Evolutionary conservation across 2,329 filamentous ascomycete genomes (phyloP).

Genomic region (Talaromyces sp.): DNA sequence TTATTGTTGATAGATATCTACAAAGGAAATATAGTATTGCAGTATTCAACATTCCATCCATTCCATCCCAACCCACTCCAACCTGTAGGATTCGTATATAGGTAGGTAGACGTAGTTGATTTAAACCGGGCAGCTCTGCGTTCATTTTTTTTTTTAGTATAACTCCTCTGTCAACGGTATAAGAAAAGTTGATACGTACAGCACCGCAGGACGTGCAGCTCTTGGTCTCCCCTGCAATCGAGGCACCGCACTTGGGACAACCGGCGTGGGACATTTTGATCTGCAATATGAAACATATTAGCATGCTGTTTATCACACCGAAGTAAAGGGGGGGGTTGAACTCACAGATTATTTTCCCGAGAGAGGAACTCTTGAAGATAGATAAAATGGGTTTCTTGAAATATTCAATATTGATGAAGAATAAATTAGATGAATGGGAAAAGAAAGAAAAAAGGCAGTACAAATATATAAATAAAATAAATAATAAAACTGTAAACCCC

Average conservation of each 20-base stretch:
- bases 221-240: slow-evolving; percentile 23
- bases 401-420: not conserved
- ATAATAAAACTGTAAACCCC: not conserved
- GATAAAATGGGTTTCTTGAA: not conserved
- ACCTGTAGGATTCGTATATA: not conserved
- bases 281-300: not conserved
- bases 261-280: slow-evolving; percentile 14
- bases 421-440: not conserved
- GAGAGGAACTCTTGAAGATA: no score
- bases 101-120: not conserved
- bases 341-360: no score
- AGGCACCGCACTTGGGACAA: slow-evolving; percentile 24
- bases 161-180: not conserved
- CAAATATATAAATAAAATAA: not conserved
- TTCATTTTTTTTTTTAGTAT: not conserved
- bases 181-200: slow-evolving; percentile 13
- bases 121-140: slow-evolving; percentile 16
- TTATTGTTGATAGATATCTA: not conserved
- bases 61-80: not conserved
- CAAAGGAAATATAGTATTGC: not conserved
- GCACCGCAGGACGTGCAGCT: slow-evolving; percentile 25
- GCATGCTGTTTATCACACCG: not conserved
- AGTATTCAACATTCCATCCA: not conserved
- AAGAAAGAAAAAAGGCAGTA: not conserved
- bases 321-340: no score